Percentiles rank a stretch among this genome's conserved stretches.
Evolutionary conservation across 208 protist species (phyloP).

Genomic region (Hexamita inflata): DNA sequence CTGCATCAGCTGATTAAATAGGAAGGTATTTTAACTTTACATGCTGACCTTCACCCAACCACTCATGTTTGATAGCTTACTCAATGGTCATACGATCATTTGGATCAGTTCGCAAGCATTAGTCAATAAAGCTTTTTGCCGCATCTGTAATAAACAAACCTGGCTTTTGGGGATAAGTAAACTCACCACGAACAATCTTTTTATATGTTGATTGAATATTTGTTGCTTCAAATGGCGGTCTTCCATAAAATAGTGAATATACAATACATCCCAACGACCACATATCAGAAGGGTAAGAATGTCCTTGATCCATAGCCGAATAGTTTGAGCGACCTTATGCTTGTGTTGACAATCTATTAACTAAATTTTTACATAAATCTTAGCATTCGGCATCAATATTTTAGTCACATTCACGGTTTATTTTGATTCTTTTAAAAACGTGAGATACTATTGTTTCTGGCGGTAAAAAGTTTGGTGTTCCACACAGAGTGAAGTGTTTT

Average conservation of each 20-base stretch:
- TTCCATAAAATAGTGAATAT: conserved; percentile 17
- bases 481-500: conserved; percentile 7
- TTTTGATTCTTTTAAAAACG: background rate
- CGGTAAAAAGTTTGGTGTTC: conserved; percentile 32
- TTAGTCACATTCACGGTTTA: background rate
- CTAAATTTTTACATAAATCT: background rate
- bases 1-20: background rate
- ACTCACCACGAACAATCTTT: background rate
- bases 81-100: background rate
- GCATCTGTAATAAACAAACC: conserved; percentile 1
- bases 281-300: conserved; percentile 24
- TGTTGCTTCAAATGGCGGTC: conserved; percentile 29
- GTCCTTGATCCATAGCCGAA: background rate
- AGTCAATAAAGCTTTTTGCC: background rate
- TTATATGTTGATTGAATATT: conserved; percentile 28
- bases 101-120: background rate
- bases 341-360: background rate
- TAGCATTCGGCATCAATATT: conserved; percentile 23
- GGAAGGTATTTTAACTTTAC: background rate
- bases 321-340: background rate
- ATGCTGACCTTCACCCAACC: background rate
- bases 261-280: conserved; percentile 27
- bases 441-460: conserved; percentile 11
- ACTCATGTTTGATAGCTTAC: background rate
- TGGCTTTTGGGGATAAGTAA: background rate